A percentile compares a stretch with the other conserved stretches of the same genome.
phyloP scores from a whole-genome alignment of 352 stramenopile species.

The Pseudoperonospora humuli region DNA sequence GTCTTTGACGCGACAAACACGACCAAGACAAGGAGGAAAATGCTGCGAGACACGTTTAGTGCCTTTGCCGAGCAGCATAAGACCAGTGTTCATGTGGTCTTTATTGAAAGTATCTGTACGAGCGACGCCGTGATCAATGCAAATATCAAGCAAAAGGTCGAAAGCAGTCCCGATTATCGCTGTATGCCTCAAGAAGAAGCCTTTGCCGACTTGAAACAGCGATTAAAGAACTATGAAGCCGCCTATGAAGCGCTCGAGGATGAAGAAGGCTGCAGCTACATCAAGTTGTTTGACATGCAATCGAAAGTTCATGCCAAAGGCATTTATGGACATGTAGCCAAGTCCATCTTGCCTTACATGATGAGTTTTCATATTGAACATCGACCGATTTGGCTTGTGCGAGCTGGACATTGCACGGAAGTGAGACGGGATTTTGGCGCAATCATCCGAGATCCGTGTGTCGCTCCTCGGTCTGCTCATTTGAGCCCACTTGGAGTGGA shows the following conservation, averaged over 20 bases:
- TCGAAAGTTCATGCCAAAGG: slow-evolving; percentile 82
- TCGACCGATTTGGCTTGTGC: slow-evolving; percentile 88
- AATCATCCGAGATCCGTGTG: slow-evolving; percentile 66
- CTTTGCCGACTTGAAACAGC: slow-evolving; percentile 67
- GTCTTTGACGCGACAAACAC: slow-evolving; percentile 90
- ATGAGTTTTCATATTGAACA: slow-evolving; percentile 93
- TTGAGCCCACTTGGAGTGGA: slow-evolving; percentile 88
- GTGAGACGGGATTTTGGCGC: slow-evolving; percentile 53
- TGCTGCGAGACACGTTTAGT: slow-evolving; percentile 54
- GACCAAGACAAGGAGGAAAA: slow-evolving; percentile 47
- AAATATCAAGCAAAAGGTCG: slow-evolving; percentile 76
- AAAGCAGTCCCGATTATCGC: slow-evolving; percentile 75
- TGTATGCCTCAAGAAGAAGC: slow-evolving; percentile 63
- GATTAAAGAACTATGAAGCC: slow-evolving; percentile 84
- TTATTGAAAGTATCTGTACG: slow-evolving; percentile 91
- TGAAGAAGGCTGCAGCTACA: slow-evolving; percentile 83
- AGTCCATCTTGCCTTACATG: slow-evolving; percentile 89
- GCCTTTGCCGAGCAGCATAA: slow-evolving; percentile 50
- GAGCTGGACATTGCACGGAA: slow-evolving; percentile 82
- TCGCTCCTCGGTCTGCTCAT: slow-evolving; percentile 59
- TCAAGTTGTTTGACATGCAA: slow-evolving; percentile 86
- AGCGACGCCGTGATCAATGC: slow-evolving; percentile 85
- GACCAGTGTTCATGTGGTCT: slow-evolving; percentile 84
- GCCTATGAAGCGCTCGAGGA: slow-evolving; percentile 84
- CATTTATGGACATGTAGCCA: slow-evolving; percentile 85